A percentile compares a stretch with the other conserved stretches of the same genome.
Conservation (phyloP, 2,329 filamentous ascomycete genomes). For the Onygenales sp. region DNA sequence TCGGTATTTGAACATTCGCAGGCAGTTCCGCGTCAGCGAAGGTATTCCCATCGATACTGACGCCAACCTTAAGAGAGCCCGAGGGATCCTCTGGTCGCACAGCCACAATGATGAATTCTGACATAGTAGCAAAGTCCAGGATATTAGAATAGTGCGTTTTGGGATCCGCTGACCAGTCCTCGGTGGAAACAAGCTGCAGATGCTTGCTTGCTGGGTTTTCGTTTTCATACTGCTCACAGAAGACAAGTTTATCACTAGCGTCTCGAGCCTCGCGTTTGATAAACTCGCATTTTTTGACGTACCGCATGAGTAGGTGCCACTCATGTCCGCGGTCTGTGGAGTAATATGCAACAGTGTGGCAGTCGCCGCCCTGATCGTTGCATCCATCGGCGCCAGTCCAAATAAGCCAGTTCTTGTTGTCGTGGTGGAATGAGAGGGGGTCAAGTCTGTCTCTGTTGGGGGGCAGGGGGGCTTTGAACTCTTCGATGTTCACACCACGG, state of each 20-base stretch:
- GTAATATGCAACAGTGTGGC: constrained; percentile 65
- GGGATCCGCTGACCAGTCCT: constrained; percentile 64
- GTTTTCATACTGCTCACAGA: constrained; percentile 54
- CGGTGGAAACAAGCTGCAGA: constrained; percentile 63
- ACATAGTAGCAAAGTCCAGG: constrained; percentile 85
- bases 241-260: constrained; percentile 53
- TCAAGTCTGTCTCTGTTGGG: constrained; percentile 38
- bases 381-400: constrained; percentile 73
- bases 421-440: constrained; percentile 71
- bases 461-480: constrained; percentile 60
- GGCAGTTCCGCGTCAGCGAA: constrained; percentile 85
- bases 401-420: constrained; percentile 79
- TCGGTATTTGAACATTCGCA: constrained; percentile 66
- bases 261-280: constrained; percentile 53
- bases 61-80: constrained; percentile 63
- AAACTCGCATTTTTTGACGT: constrained; percentile 77
- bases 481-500: constrained; percentile 62
- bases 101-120: constrained; percentile 89
- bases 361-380: constrained; percentile 41
- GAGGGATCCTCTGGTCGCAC: constrained; percentile 50
- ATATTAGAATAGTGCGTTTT: constrained; percentile 59
- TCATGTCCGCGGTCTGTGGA: constrained; percentile 68
- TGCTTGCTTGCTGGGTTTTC: constrained; percentile 54
- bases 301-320: constrained; percentile 67
- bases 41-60: constrained; percentile 72